phyloP scores from a whole-genome alignment of 495 filamentous ascomycete species.

The Penicillium pulvis region DNA sequence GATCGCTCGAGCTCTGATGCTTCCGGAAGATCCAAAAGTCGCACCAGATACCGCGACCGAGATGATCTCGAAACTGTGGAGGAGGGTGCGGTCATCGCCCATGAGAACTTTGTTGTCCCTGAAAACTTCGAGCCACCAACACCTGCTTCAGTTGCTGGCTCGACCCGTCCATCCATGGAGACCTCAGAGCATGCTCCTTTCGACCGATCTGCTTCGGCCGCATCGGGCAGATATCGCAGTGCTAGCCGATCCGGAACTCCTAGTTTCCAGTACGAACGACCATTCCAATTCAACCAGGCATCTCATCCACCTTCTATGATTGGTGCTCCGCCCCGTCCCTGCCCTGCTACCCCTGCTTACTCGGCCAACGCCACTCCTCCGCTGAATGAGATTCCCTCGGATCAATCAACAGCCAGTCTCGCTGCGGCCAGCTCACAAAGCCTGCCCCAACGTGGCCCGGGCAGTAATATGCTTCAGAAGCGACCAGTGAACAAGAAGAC shows the following conservation, averaged over 20 bases:
- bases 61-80: slow-evolving; percentile 49
- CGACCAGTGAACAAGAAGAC: slow-evolving; percentile 69
- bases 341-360: slow-evolving; percentile 53
- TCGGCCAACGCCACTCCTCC: slow-evolving; percentile 60
- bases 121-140: slow-evolving; percentile 32
- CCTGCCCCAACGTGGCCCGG: slow-evolving; percentile 34
- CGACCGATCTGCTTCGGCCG: slow-evolving; percentile 45
- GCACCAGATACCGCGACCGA: slow-evolving; percentile 47
- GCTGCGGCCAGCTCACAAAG: slow-evolving; percentile 20
- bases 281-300: slow-evolving; percentile 36
- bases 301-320: slow-evolving; percentile 40
- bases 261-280: slow-evolving; percentile 45
- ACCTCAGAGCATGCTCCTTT: slow-evolving; percentile 28
- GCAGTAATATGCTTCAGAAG: slow-evolving; percentile 50
- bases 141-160: slow-evolving; percentile 32
- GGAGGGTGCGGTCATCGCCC: slow-evolving; percentile 32
- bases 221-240: slow-evolving; percentile 48
- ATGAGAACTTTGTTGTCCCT: slow-evolving; percentile 28
- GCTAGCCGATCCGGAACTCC: slow-evolving; percentile 49
- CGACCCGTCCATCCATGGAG: slow-evolving; percentile 46
- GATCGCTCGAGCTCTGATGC: slow-evolving; percentile 66
- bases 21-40: slow-evolving; percentile 57
- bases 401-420: slow-evolving; percentile 25
- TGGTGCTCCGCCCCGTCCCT: slow-evolving; percentile 52
- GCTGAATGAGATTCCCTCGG: slow-evolving; percentile 41